These are phyloP conservation scores for Fusarium pininemorale DNA, from an alignment of 2,329 filamentous ascomycete species.

Conservation along the genomic window DNA sequence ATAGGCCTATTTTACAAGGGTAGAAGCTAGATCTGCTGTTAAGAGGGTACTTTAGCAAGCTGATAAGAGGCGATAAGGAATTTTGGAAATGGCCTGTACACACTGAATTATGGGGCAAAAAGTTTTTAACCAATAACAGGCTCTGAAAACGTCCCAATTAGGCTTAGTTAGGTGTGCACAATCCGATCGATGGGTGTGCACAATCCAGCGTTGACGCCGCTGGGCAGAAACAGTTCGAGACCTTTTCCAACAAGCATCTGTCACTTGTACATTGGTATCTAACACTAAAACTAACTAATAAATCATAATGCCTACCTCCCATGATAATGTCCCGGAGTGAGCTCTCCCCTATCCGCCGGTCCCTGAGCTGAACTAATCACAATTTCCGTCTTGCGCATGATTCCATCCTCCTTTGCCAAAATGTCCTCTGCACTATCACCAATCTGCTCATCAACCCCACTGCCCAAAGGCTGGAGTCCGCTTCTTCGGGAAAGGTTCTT, in stretches of 20 bases:
- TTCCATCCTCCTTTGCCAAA: conserved; percentile 3
- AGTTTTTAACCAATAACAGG: too few relatives aligned
- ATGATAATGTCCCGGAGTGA: neutral
- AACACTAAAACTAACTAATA: neutral
- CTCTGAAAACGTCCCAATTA: too few relatives aligned
- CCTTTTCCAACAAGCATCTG: neutral
- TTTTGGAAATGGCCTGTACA: too few relatives aligned
- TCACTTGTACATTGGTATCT: neutral
- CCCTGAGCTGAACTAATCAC: neutral
- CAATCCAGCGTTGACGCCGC: too few relatives aligned
- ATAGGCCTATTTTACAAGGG: too few relatives aligned
- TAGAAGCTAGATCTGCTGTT: too few relatives aligned
- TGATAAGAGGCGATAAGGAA: too few relatives aligned
- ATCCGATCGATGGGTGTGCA: too few relatives aligned
- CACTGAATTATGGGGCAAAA: too few relatives aligned
- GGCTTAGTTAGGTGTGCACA: too few relatives aligned
- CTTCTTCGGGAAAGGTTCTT: conserved; percentile 25
- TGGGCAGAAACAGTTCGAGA: neutral
- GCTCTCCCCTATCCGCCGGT: neutral
- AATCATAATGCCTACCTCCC: neutral
- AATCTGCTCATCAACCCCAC: conserved; percentile 10
- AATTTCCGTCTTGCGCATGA: conserved; percentile 29
- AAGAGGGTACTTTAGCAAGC: too few relatives aligned
- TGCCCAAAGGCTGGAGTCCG: conserved; percentile 35
- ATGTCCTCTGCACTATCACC: conserved; percentile 27